Conservation (phyloP, 805 yeast genomes). For the Citeromyces matritensis region DNA sequence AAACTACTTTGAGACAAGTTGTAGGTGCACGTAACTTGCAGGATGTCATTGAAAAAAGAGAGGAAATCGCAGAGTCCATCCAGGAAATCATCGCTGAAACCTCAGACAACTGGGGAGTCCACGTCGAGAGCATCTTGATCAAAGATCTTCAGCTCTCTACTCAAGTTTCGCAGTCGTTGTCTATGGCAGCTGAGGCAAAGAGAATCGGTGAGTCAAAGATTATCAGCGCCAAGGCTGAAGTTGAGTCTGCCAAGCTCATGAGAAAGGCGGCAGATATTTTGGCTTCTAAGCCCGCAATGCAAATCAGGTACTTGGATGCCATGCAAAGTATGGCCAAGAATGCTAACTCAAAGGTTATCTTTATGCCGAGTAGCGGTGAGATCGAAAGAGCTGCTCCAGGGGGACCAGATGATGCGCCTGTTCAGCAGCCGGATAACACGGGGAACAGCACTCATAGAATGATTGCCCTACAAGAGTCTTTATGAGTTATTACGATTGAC, state of each 20-base stretch:
- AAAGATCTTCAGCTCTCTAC: conserved; percentile 46
- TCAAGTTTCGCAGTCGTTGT: conserved; percentile 41
- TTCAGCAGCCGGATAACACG: conserved; percentile 5
- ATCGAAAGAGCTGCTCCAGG: conserved; percentile 20
- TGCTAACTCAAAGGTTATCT: conserved; percentile 52
- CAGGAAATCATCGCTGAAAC: conserved; percentile 45
- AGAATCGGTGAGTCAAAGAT: conserved; percentile 67
- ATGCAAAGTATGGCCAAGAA: conserved; percentile 57
- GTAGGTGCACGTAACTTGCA: conserved; percentile 51
- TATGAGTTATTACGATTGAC: no score
- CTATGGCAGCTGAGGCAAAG: conserved; percentile 65
- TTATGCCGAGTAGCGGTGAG: conserved; percentile 43
- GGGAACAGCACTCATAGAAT: no score
- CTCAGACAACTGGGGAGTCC: conserved; percentile 58
- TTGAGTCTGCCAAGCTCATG: conserved; percentile 62
- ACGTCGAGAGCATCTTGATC: conserved; percentile 50
- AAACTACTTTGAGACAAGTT: conserved; percentile 60
- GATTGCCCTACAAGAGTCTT: no score
- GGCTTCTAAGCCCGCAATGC: conserved; percentile 66
- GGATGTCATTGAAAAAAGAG: conserved; percentile 61
- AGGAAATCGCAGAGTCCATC: conserved; percentile 53
- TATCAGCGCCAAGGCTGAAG: conserved; percentile 63
- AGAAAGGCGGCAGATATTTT: conserved; percentile 67
- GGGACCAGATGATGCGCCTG: conserved; percentile 16
- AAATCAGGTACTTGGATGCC: conserved; percentile 66